These are phyloP conservation scores for Fusarium palustre DNA, from an alignment of 2,329 filamentous ascomycete genomes.

Conservation along the genomic window DNA sequence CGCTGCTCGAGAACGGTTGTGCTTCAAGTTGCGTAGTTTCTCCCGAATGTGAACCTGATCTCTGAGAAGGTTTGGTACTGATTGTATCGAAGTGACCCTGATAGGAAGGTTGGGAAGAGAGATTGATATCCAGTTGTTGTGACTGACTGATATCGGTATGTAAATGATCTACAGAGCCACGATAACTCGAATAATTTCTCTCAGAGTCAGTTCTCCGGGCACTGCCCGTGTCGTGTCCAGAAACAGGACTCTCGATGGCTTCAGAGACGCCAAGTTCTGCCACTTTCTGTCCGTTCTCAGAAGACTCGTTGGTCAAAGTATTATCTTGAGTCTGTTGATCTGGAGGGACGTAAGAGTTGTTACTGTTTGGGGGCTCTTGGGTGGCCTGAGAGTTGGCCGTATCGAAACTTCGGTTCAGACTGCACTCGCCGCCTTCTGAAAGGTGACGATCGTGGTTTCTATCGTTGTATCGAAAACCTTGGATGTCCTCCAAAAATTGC, in stretches of 20 bases:
- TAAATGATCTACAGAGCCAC: not conserved
- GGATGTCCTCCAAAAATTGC: not conserved
- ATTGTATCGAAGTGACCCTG: not conserved
- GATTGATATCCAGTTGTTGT: not conserved
- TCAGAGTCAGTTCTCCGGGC: not conserved
- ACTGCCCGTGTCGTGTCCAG: not conserved
- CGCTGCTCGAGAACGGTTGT: slow-evolving; percentile 9
- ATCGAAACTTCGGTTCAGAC: slow-evolving; percentile 4
- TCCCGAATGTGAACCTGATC: not conserved
- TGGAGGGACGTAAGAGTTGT: not conserved
- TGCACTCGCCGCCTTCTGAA: not conserved
- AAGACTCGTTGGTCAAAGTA: not conserved
- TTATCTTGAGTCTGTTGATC: slow-evolving; percentile 8
- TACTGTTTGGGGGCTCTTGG: not conserved
- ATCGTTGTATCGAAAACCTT: not conserved
- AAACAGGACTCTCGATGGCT: not conserved
- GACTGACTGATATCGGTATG: not conserved
- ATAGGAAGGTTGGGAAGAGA: not conserved
- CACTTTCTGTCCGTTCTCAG: not conserved
- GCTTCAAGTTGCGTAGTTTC: not conserved
- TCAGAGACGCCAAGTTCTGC: not conserved
- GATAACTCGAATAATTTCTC: not conserved
- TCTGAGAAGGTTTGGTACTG: not conserved
- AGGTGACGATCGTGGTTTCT: not conserved
- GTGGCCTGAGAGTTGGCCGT: slow-evolving; percentile 7